Evolutionary conservation across 2,329 filamentous ascomycete species (phyloP), one percentile per base, ranked within the genome.

Genomic region (Fusarium napiforme): DNA sequence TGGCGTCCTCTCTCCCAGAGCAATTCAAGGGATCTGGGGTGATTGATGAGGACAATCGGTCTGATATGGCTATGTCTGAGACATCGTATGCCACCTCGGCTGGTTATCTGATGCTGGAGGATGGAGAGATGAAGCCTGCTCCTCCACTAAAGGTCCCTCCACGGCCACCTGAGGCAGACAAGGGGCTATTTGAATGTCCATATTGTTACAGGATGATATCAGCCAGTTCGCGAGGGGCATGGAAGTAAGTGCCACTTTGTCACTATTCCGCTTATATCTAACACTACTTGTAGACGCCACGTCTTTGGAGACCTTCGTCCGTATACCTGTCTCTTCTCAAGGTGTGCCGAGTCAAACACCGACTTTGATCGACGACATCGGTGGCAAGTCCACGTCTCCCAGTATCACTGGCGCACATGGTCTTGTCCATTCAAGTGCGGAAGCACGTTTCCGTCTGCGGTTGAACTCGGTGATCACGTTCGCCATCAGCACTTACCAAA

Each of bases 141-240:
- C 61, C 34, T 61, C 56, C 18, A 34, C 56, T 64, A 9, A 69
- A 14, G n/a, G 39, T 76, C 12, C 83, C 68, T 23, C 78, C 57
- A 6, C 57, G 72, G 6, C 79, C 81, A 9, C 8, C 8, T 7
- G 0, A 66, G 70, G 73, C 79, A 0, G 34, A 53, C 0, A 50
- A 75, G 15, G 77, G 78, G 1, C 75, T 78, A 0, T 84, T 84
- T 43, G 79, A 84, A 64, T 85, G 83, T 40, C 83, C 82, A 0
- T 84, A 83, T 14, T 85, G 84, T 56, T 84, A 78, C 36, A 78
- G 78, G 45, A 77, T 84, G 9, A 77, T 84, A 7, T 79, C 67
- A 3, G 71, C 80, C 1, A 72, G 40, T 8, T 71, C 68, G 14
- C 71, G 53, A 18, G n/a, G 28, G 4, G 69, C 78, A 1, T 85